A percentile compares a stretch with the other conserved stretches of the same genome.
Conservation (phyloP, 164 flowering plant species). For the Dillenia suffruticosa region DNA sequence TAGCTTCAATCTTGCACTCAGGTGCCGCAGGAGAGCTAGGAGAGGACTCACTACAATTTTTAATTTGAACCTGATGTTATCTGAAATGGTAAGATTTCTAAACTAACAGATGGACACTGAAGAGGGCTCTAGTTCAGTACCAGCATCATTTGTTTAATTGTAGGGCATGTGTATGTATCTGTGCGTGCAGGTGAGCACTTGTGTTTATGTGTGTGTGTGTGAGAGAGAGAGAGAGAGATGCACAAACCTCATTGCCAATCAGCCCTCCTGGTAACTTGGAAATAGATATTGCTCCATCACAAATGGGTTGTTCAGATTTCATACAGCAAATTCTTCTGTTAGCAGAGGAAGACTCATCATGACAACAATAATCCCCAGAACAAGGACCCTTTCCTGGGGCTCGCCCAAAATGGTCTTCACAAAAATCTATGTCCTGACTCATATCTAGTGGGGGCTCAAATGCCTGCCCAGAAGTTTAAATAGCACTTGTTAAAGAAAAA, state of each 20-base stretch:
- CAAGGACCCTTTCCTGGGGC: conserved; percentile 13
- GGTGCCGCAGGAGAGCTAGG: conserved; percentile 16
- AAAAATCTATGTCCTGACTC: conserved; percentile 59
- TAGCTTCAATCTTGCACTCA: conserved; percentile 9
- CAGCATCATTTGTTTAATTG: too few relatives aligned
- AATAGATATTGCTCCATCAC: conserved; percentile 12
- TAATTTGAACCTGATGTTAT: conserved; percentile 33
- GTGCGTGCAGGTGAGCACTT: too few relatives aligned
- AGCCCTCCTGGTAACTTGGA: conserved; percentile 14
- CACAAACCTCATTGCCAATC: conserved; percentile 30
- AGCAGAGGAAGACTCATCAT: conserved; percentile 28
- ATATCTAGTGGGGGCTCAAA: conserved; percentile 95
- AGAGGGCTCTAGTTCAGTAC: too few relatives aligned
- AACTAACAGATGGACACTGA: not conserved
- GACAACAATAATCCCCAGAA: conserved; percentile 21
- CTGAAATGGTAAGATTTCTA: conserved; percentile 46
- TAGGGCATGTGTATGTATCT: too few relatives aligned
- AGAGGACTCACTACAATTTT: conserved; percentile 15
- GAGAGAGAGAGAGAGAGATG: not conserved
- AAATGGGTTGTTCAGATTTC: conserved; percentile 20
- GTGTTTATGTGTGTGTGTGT: too few relatives aligned
- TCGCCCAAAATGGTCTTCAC: conserved; percentile 34
- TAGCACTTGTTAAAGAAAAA: not conserved
- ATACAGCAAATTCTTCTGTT: conserved; percentile 27
- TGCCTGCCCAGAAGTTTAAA: conserved; percentile 44